Percentiles rank a stretch among this genome's conserved stretches.
Evolutionary conservation across 1,284 basidiomycete genomes (phyloP).

Genomic region (Anthracocystis setariae): DNA sequence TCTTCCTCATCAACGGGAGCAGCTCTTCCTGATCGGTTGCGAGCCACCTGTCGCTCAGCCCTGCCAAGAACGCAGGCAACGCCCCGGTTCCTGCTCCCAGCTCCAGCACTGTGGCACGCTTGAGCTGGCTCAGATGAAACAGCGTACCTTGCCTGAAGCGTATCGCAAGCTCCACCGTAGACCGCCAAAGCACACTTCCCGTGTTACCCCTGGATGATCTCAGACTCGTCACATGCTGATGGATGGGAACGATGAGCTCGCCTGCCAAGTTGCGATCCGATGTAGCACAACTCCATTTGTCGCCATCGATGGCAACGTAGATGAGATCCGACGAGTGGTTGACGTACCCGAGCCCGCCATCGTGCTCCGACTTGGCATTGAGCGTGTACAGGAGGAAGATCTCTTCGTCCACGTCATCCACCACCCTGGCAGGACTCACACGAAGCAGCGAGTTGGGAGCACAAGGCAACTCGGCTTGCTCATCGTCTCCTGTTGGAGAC

Average conservation of each 20-base stretch:
- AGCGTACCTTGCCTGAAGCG: slow-evolving; percentile 20
- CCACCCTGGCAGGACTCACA: slow-evolving; percentile 9
- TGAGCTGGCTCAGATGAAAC: slow-evolving; percentile 18
- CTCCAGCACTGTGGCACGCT: slow-evolving; percentile 48
- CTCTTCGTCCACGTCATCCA: slow-evolving; percentile 56
- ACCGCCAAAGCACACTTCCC: slow-evolving; percentile 62
- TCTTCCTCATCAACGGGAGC: slow-evolving; percentile 52
- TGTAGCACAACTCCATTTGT: slow-evolving; percentile 9
- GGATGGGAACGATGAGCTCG: slow-evolving; percentile 18
- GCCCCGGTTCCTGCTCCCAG: slow-evolving; percentile 64
- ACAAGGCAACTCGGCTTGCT: slow-evolving; percentile 8
- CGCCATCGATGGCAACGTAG: slow-evolving; percentile 30
- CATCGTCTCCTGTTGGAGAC: background rate
- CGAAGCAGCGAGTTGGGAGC: slow-evolving; percentile 15
- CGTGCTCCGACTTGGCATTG: slow-evolving; percentile 28
- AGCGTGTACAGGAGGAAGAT: slow-evolving; percentile 52
- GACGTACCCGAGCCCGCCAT: slow-evolving; percentile 53
- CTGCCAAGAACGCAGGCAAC: slow-evolving; percentile 43
- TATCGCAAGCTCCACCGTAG: slow-evolving; percentile 50
- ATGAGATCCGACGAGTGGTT: slow-evolving; percentile 37
- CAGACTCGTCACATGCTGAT: slow-evolving; percentile 55
- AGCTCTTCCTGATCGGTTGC: slow-evolving; percentile 58
- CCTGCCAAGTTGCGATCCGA: slow-evolving; percentile 33
- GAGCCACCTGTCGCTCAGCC: slow-evolving; percentile 46
- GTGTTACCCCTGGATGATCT: slow-evolving; percentile 58